A percentile compares a stretch with the other conserved stretches of the same genome.
Evolutionary conservation across 257 asterid species (phyloP).

Genomic region (Petrea volubilis): DNA sequence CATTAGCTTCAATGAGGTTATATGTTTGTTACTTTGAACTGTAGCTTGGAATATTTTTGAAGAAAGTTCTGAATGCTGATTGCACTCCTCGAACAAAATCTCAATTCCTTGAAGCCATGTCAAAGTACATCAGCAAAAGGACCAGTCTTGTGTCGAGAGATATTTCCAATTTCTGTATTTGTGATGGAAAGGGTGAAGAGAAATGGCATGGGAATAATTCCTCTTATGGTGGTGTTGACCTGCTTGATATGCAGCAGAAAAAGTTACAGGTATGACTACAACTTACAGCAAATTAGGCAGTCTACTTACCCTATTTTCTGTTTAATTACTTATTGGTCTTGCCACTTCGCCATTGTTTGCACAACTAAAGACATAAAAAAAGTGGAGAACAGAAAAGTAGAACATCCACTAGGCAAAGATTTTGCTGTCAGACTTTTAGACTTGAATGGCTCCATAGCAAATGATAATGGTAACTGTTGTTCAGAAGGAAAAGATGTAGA

Average conservation of each 20-base stretch:
- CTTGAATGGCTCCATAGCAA: neutral
- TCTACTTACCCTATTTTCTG: neutral
- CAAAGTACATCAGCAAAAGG: constrained; percentile 65
- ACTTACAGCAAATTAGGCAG: neutral
- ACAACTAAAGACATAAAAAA: neutral
- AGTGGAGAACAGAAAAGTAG: neutral
- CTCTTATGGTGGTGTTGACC: constrained; percentile 38
- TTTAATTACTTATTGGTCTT: neutral
- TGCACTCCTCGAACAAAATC: constrained; percentile 53
- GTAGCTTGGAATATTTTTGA: constrained; percentile 74
- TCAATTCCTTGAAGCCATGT: constrained; percentile 58
- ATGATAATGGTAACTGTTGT: neutral
- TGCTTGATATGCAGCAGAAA: constrained; percentile 61
- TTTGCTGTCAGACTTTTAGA: neutral
- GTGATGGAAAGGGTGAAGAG: constrained; percentile 54
- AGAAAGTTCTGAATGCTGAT: constrained; percentile 53
- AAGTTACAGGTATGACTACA: constrained; percentile 25
- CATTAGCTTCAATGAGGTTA: constrained; percentile 19
- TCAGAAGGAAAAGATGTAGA: neutral
- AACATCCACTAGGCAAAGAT: neutral
- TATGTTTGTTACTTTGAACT: constrained; percentile 21
- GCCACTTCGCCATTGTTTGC: neutral
- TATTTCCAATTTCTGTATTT: constrained; percentile 60
- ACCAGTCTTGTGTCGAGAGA: constrained; percentile 58
- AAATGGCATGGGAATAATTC: constrained; percentile 26